A percentile compares a stretch with the other conserved stretches of the same genome.
phyloP scores from a whole-genome alignment of 345 rosid genomes.

The Turritis glabra region DNA sequence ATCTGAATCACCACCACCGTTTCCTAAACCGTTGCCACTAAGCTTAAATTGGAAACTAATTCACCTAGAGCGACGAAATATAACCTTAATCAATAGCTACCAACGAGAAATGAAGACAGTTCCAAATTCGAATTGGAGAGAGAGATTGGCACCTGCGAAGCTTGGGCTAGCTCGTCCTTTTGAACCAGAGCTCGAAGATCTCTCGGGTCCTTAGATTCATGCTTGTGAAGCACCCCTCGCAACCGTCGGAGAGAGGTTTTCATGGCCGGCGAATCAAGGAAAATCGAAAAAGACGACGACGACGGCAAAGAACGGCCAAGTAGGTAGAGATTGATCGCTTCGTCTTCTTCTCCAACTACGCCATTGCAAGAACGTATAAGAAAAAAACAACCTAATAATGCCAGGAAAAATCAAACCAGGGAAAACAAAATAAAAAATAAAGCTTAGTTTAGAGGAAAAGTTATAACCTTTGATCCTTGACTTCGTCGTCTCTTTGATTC shows the following conservation, averaged over 20 bases:
- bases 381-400: slow-evolving; percentile 1
- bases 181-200: slow-evolving; percentile 54
- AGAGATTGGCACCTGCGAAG: slow-evolving; percentile 59
- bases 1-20: slow-evolving; percentile 23
- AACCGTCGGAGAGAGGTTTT: slow-evolving; percentile 71
- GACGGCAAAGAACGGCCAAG: neutral
- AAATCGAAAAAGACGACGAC: neutral
- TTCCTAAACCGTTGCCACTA: slow-evolving; percentile 10
- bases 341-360: slow-evolving; percentile 17
- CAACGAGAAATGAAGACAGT: slow-evolving; percentile 5
- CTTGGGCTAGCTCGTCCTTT: slow-evolving; percentile 71
- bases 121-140: slow-evolving; percentile 12
- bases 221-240: slow-evolving; percentile 63
- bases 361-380: slow-evolving; percentile 19
- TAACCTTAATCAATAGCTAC: slow-evolving; percentile 8
- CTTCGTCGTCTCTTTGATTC: slow-evolving; percentile 38
- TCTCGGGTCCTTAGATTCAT: slow-evolving; percentile 49
- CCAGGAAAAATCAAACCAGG: neutral
- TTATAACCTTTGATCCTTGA: slow-evolving; percentile 35
- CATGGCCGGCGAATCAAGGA: slow-evolving; percentile 44
- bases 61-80: neutral
- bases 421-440: neutral
- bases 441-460: slow-evolving; percentile 27
- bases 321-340: slow-evolving; percentile 13
- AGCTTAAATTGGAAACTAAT: neutral